Conservation (phyloP, 2,329 filamentous ascomycete species). For the Aspergillus felis region DNA sequence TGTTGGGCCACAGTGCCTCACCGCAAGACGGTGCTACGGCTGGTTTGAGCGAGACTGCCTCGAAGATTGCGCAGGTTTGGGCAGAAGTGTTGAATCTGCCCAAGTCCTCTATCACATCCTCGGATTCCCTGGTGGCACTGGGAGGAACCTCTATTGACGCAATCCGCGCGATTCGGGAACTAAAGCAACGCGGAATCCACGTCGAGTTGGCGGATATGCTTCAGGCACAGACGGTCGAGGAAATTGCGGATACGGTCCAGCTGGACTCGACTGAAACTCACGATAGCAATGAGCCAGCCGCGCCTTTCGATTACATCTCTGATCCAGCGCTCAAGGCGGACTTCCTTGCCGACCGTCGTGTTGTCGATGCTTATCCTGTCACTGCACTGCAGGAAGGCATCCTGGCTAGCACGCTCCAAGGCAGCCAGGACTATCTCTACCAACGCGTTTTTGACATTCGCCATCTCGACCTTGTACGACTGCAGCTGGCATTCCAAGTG, state of each 20-base stretch:
- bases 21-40: background rate
- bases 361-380: slow-evolving; percentile 4
- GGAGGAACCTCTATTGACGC: slow-evolving; percentile 8
- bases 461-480: background rate
- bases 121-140: slow-evolving; percentile 1
- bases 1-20: background rate
- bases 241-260: background rate
- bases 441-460: slow-evolving; percentile 5
- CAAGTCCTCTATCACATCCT: background rate
- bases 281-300: background rate
- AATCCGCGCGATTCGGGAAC: slow-evolving; percentile 1
- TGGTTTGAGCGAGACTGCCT: background rate
- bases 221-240: background rate
- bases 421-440: slow-evolving; percentile 1
- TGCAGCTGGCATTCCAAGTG: background rate
- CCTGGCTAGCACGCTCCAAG: slow-evolving; percentile 1
- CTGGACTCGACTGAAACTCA: background rate
- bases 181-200: slow-evolving; percentile 1
- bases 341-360: background rate
- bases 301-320: background rate
- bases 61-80: slow-evolving; percentile 1
- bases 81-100: background rate
- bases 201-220: slow-evolving; percentile 4
- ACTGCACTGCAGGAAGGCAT: slow-evolving; percentile 5
- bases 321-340: background rate